phyloP scores from a whole-genome alignment of 2,329 filamentous ascomycete genomes.

The Gaeumannomyces tritici region DNA sequence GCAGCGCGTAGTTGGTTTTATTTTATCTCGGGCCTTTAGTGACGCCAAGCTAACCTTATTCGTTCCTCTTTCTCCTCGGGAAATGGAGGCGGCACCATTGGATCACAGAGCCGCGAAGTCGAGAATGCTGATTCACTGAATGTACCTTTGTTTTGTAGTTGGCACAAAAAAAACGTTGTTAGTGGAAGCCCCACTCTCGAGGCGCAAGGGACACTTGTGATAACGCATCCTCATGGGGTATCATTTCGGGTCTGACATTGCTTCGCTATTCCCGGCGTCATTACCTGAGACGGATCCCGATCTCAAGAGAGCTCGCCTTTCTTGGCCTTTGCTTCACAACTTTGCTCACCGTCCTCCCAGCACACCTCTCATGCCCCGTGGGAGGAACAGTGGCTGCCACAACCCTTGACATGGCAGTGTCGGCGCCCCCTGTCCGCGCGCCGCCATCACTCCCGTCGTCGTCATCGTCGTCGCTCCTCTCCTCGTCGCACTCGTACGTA shows the following conservation, averaged over 20 bases:
- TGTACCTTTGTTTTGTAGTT: too few relatives aligned
- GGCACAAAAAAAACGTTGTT: too few relatives aligned
- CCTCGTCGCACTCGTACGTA: constrained; percentile 8
- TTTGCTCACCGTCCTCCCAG: constrained; percentile 10
- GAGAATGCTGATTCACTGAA: too few relatives aligned
- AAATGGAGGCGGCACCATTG: too few relatives aligned
- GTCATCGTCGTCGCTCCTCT: constrained; percentile 16
- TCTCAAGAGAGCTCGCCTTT: constrained; percentile 41
- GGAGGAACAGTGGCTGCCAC: neutral
- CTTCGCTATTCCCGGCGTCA: too few relatives aligned
- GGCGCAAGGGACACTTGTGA: neutral
- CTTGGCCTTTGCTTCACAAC: constrained; percentile 23
- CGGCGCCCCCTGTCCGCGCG: constrained; percentile 6
- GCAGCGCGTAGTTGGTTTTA: too few relatives aligned
- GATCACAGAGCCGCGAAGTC: too few relatives aligned
- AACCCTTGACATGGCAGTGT: neutral
- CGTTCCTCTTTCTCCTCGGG: too few relatives aligned
- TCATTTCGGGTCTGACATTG: neutral
- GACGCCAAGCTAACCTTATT: too few relatives aligned
- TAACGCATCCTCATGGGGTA: neutral
- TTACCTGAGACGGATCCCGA: constrained; percentile 36
- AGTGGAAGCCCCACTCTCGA: too few relatives aligned
- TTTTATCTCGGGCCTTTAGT: too few relatives aligned
- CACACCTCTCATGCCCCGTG: neutral
- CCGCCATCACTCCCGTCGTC: constrained; percentile 6